Evolutionary conservation across 2,329 filamentous ascomycete genomes (phyloP).

Genomic region (Chalara sp.): DNA sequence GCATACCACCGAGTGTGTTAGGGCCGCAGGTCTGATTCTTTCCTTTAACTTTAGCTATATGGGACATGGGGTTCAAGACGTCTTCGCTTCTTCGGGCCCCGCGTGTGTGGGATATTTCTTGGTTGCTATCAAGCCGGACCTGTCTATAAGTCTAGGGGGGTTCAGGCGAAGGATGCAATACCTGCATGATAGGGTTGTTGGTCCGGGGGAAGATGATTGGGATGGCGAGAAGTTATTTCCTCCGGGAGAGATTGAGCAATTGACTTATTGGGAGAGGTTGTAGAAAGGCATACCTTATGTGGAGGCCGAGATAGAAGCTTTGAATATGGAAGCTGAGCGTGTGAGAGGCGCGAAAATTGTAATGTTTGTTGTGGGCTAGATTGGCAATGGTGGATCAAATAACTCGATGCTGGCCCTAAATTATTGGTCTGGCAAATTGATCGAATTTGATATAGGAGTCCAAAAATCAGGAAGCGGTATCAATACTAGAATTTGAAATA

Average conservation of each 20-base stretch:
- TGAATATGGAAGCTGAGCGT: too few relatives aligned
- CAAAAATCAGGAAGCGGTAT: too few relatives aligned
- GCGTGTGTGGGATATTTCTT: constrained; percentile 72
- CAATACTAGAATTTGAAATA: too few relatives aligned
- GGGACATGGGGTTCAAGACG: constrained; percentile 66
- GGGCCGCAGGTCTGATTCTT: constrained; percentile 65
- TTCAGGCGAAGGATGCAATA: constrained; percentile 57
- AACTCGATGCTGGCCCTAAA: too few relatives aligned
- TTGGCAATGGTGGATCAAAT: too few relatives aligned
- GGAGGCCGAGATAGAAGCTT: constrained; percentile 47
- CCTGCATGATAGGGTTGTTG: constrained; percentile 46
- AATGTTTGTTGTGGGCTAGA: too few relatives aligned
- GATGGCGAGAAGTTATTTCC: constrained; percentile 54
- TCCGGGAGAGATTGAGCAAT: constrained; percentile 55
- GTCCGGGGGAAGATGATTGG: constrained; percentile 47
- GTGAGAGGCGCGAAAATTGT: constrained; percentile 33
- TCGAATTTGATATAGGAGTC: too few relatives aligned
- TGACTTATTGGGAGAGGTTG: constrained; percentile 43
- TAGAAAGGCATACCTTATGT: constrained; percentile 52
- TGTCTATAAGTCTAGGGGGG: constrained; percentile 65
- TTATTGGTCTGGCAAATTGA: too few relatives aligned
- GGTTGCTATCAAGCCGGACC: constrained; percentile 66
- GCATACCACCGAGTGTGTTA: constrained; percentile 67
- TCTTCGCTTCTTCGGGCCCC: constrained; percentile 63
- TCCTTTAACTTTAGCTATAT: constrained; percentile 73